Evolutionary conservation across 768 basidiomycete genomes (phyloP).

Genomic region (Phaeolepiota aurea): DNA sequence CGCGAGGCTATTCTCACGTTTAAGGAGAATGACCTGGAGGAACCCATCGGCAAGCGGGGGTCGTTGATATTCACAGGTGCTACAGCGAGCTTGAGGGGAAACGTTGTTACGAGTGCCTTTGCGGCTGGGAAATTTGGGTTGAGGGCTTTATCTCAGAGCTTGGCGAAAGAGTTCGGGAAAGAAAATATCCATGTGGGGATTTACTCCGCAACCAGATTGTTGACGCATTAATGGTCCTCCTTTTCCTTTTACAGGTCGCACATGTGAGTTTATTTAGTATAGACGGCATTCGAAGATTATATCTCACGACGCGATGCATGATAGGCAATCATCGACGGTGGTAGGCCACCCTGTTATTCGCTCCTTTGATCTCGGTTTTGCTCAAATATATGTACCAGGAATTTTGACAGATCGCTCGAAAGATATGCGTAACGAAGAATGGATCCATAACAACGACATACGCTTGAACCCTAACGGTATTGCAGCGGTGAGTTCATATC

Average conservation of each 20-base stretch:
- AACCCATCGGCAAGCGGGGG: constrained; percentile 45
- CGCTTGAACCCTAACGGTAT: constrained; percentile 60
- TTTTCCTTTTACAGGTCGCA: constrained; percentile 35
- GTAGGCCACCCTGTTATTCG: constrained; percentile 17
- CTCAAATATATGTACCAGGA: constrained; percentile 11
- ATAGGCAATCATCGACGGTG: constrained; percentile 66
- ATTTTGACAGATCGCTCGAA: constrained; percentile 25
- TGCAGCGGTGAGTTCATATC: constrained; percentile 43
- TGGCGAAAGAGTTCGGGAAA: constrained; percentile 69
- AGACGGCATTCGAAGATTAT: neutral
- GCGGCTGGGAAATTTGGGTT: constrained; percentile 57
- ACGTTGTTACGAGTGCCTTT: constrained; percentile 50
- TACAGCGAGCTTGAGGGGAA: constrained; percentile 59
- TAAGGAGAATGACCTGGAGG: constrained; percentile 44
- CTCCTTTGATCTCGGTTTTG: neutral
- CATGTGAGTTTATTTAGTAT: constrained; percentile 38
- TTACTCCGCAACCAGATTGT: neutral
- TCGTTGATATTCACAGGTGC: constrained; percentile 69
- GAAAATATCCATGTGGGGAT: constrained; percentile 59
- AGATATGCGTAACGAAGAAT: constrained; percentile 21
- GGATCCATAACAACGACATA: constrained; percentile 33
- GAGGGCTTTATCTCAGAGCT: constrained; percentile 58
- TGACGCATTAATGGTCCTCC: neutral
- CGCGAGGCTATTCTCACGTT: constrained; percentile 51
- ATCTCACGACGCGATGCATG: neutral